Evolutionary conservation across 257 asterid species (phyloP).

Genomic region (Thymus mandschuricus): DNA sequence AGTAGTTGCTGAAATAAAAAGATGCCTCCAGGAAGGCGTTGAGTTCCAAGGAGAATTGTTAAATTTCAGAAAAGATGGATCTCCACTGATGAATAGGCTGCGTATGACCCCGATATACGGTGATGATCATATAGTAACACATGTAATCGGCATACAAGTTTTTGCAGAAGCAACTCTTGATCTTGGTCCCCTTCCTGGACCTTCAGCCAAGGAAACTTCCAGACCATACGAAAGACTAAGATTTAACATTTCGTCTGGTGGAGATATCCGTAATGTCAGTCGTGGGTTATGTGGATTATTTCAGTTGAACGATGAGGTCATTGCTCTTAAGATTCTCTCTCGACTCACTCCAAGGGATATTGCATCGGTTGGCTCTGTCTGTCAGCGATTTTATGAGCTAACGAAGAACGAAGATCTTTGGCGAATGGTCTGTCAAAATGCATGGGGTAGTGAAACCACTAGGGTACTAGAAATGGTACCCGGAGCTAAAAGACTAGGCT

Average conservation of each 20-base stretch:
- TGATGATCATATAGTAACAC: slow-evolving; percentile 53
- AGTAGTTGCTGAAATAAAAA: slow-evolving; percentile 52
- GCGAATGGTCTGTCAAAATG: slow-evolving; percentile 92
- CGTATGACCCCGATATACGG: slow-evolving; percentile 62
- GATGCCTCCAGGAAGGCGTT: slow-evolving; percentile 51
- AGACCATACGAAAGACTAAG: slow-evolving; percentile 48
- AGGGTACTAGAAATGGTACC: slow-evolving; percentile 74
- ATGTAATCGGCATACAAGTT: slow-evolving; percentile 77
- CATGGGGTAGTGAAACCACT: slow-evolving; percentile 89
- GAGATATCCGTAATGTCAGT: slow-evolving; percentile 45
- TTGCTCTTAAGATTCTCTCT: slow-evolving; percentile 66
- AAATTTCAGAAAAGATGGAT: slow-evolving; percentile 58
- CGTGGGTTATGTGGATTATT: slow-evolving; percentile 68
- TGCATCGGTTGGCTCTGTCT: slow-evolving; percentile 85
- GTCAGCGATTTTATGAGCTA: slow-evolving; percentile 64
- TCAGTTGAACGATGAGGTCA: slow-evolving; percentile 78
- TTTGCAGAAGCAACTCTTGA: slow-evolving; percentile 71
- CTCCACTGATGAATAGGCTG: slow-evolving; percentile 56
- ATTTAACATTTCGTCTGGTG: slow-evolving; percentile 52
- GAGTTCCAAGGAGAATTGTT: slow-evolving; percentile 60
- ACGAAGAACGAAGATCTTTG: slow-evolving; percentile 84
- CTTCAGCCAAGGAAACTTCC: slow-evolving; percentile 55
- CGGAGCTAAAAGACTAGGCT: slow-evolving; percentile 80
- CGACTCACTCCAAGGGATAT: slow-evolving; percentile 85
- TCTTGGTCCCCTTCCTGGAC: slow-evolving; percentile 81